These are phyloP conservation scores for Ascochyta clinopodiicola DNA, from an alignment of 2,329 filamentous ascomycete genomes.

Conservation along the genomic window DNA sequence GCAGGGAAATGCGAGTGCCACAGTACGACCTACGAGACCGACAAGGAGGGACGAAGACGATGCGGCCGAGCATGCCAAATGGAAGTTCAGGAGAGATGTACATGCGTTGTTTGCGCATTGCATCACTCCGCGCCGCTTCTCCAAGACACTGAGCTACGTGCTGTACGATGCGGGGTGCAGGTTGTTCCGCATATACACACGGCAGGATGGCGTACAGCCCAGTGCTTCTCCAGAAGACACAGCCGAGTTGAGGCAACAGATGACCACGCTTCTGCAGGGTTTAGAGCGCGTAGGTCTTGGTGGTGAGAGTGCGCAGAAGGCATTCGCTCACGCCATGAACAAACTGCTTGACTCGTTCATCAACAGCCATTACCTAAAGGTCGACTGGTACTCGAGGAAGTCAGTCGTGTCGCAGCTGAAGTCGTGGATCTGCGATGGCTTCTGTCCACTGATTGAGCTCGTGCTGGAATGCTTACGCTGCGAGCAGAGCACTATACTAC, in stretches of 20 bases:
- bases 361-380: slow-evolving; percentile 63
- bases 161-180: slow-evolving; percentile 60
- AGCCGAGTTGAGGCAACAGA: slow-evolving; percentile 54
- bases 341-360: slow-evolving; percentile 69
- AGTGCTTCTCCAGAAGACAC: slow-evolving; percentile 26
- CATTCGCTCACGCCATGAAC: slow-evolving; percentile 76
- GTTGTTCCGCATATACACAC: slow-evolving; percentile 50
- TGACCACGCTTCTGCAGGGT: slow-evolving; percentile 64
- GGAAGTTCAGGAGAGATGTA: slow-evolving; percentile 66
- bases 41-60: slow-evolving; percentile 36
- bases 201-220: slow-evolving; percentile 34
- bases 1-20: slow-evolving; percentile 28
- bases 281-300: slow-evolving; percentile 71
- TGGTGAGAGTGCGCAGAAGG: slow-evolving; percentile 71
- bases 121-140: slow-evolving; percentile 59
- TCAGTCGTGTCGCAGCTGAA: slow-evolving; percentile 66
- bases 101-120: slow-evolving; percentile 71
- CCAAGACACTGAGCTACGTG: slow-evolving; percentile 62
- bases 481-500: slow-evolving; percentile 34
- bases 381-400: slow-evolving; percentile 64
- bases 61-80: slow-evolving; percentile 27
- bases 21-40: slow-evolving; percentile 48
- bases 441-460: slow-evolving; percentile 68
- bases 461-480: slow-evolving; percentile 57
- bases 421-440: slow-evolving; percentile 72